A percentile compares a stretch with the other conserved stretches of the same genome.
Evolutionary conservation across 148 eudicot genomes (phyloP).

Genomic region (Drosera capensis): DNA sequence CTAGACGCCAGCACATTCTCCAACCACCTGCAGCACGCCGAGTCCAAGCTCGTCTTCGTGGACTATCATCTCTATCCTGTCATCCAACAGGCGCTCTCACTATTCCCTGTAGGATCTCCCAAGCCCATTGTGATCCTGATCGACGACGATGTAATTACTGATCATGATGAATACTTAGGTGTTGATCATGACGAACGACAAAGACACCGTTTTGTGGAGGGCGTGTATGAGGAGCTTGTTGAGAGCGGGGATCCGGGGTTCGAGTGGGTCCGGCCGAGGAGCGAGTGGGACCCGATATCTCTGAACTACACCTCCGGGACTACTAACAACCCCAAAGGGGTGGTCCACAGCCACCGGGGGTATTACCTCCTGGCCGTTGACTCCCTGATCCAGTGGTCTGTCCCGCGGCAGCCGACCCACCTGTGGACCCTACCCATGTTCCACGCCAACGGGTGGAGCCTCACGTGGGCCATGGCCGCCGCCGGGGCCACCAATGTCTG

Average conservation of each 20-base stretch:
- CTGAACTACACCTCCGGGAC: conserved; percentile 27
- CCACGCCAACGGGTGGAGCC: conserved; percentile 21
- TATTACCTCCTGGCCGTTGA: conserved; percentile 5
- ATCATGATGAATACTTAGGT: too few relatives aligned
- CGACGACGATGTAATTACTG: background rate
- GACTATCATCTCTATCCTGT: conserved; percentile 2
- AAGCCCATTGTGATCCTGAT: conserved; percentile 8
- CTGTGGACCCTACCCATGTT: conserved; percentile 27
- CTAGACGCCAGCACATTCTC: conserved; percentile 10
- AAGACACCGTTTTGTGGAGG: too few relatives aligned
- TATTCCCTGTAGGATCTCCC: conserved; percentile 2
- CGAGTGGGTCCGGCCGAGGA: conserved; percentile 9
- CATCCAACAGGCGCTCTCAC: conserved; percentile 6
- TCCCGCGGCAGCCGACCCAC: conserved; percentile 12
- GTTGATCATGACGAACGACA: too few relatives aligned
- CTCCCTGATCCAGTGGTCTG: conserved; percentile 9
- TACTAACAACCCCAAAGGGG: conserved; percentile 17
- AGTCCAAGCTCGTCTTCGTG: conserved; percentile 11
- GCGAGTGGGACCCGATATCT: conserved; percentile 21
- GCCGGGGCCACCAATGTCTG: conserved; percentile 15
- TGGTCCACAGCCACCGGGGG: conserved; percentile 19
- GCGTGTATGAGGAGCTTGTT: conserved; percentile 9
- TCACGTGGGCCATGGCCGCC: conserved; percentile 21
- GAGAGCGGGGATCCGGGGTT: conserved; percentile 7
- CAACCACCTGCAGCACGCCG: conserved; percentile 10